Evolutionary conservation across 306 rosid genomes (phyloP).

Genomic region (Trifolium pratense): DNA sequence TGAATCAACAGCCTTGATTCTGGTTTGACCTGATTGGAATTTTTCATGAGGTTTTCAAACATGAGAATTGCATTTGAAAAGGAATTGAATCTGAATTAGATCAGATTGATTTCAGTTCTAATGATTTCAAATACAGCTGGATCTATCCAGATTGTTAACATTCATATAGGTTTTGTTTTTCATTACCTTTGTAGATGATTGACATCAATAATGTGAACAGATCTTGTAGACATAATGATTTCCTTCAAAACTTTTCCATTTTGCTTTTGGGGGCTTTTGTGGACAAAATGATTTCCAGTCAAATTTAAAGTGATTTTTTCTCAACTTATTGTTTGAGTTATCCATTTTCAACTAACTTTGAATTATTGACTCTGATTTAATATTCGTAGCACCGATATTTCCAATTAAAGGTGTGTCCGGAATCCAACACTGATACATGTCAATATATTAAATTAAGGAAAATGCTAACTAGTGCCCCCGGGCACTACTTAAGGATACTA

Average conservation of each 20-base stretch:
- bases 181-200: background rate
- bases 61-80: background rate
- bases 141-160: slow-evolving; percentile 10
- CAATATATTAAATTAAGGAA: no score
- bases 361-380: background rate
- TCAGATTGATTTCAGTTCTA: background rate
- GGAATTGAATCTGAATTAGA: background rate
- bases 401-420: no score
- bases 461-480: no score
- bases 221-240: slow-evolving; percentile 7
- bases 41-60: background rate
- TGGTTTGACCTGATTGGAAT: background rate
- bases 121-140: slow-evolving; percentile 26
- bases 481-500: no score
- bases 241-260: background rate
- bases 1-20: background rate
- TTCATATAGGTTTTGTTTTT: background rate
- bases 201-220: slow-evolving; percentile 4
- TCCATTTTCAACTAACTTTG: background rate
- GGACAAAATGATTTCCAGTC: slow-evolving; percentile 7
- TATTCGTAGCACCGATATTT: background rate
- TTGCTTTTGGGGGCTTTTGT: background rate
- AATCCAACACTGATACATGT: no score
- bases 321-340: slow-evolving; percentile 8
- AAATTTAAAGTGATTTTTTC: slow-evolving; percentile 30